Evolutionary conservation across 2,329 filamentous ascomycete genomes (phyloP).

Genomic region (Ophiostoma ulmi): DNA sequence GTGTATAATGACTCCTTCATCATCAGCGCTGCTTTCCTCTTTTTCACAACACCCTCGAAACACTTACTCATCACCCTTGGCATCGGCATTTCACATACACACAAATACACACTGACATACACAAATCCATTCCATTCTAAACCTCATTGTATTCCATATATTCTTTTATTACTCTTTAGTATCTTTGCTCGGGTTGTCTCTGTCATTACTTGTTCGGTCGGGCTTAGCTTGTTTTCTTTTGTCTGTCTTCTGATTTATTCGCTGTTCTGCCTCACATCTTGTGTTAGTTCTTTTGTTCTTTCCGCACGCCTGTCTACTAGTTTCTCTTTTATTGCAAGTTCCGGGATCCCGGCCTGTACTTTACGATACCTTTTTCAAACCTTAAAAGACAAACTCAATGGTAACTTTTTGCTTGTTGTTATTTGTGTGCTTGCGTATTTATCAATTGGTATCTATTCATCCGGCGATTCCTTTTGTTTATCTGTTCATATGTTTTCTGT

Average conservation of each 20-base stretch:
- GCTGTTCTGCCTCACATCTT: neutral
- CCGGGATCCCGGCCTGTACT: neutral
- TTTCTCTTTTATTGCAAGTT: neutral
- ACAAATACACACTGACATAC: neutral
- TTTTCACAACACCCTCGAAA: neutral
- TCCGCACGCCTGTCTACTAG: neutral
- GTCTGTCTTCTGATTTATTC: neutral
- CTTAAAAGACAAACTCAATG: neutral
- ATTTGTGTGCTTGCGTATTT: neutral
- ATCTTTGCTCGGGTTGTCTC: constrained; percentile 8
- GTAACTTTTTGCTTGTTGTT: neutral
- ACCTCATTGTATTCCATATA: constrained; percentile 12
- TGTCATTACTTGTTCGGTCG: constrained; percentile 1
- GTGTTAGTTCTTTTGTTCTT: neutral
- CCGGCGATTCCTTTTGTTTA: neutral
- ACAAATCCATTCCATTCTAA: neutral
- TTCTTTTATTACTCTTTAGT: constrained; percentile 18
- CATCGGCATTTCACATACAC: neutral
- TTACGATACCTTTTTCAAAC: constrained; percentile 17
- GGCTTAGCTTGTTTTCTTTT: constrained; percentile 6
- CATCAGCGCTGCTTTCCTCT: neutral
- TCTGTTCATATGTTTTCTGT: neutral
- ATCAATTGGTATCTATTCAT: neutral
- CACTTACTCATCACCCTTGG: neutral
- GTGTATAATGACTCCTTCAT: no score